Evolutionary conservation across 2,329 filamentous ascomycete genomes (phyloP), one percentile per base, ranked within the genome.

Genomic region (Hysterium pulicare): DNA sequence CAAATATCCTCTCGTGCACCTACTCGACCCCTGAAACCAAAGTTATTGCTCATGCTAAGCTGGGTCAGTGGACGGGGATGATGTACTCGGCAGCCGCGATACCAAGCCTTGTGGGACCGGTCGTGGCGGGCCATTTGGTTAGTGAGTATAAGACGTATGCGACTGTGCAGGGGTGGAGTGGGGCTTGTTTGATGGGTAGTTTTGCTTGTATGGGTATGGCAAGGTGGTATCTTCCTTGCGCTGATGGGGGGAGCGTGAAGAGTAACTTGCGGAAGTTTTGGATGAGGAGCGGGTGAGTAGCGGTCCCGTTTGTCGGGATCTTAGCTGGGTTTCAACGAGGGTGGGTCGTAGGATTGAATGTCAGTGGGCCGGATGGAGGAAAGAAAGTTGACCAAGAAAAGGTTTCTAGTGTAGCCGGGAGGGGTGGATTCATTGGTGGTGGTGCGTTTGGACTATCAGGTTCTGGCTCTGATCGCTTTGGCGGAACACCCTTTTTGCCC

Each of bases 1-100:
- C 71, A 24, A 67, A 70, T 52, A 71, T 76, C 31, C 28, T 31
- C 28, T 31, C 28, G 3, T 16, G 28, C 28, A 4, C 3, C 28
- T 11, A n/a, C 28, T 31, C 28, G 13, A 31, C 28, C 28, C 28
- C 28, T n/a, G n/a, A 31, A 11, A 3, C 28, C 28, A 16, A 3
- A 11, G 16, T 16, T 8, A 16, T 16, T 16, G 28, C 28, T 21
- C 62, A 66, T 53, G 42, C 66, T 38, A 71, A 68, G 42, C 67
- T 76, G 6, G 74, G 74, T 11, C 73, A 76, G 40, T 76, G 74
- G 73, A 71, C 66, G 3, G 74, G 74, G 32, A 75, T 76, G 72
- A 74, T 76, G 73, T 77, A 75, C 59, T 68, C 66, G 9, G 57
- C 61, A 33, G 66, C 72, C 7, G 71, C 71, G 2, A 51, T 70